Evolutionary conservation across 208 protist species (phyloP), one percentile per base, ranked within the genome.

Genomic region (Crithidia bombi): DNA sequence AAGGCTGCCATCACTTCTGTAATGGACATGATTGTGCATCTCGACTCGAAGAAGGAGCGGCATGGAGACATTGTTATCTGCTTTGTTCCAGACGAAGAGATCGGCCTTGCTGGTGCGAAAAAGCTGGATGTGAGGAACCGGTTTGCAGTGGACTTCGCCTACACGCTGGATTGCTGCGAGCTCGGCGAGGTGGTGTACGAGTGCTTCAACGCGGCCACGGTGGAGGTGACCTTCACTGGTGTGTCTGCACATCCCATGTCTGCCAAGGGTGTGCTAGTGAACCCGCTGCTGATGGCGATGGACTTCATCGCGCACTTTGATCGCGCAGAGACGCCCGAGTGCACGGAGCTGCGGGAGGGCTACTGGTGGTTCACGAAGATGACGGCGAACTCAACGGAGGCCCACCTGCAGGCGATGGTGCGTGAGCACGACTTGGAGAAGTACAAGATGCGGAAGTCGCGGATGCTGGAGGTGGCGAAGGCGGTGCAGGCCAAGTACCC

Each of bases 161-260:
- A 91, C 75, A 93, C 87, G 12, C 79, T 95, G 14, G 90, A 95
- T 70, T 95, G 87, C 73, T 95, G 90, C 63, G 84, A 90, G 67
- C 63, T 93, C 21, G 90, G 90, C 33, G 90, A 95, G 70, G 83
- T 93, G 11, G 87, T 95, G 19, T 92, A 85, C 68, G 85, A 95
- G 81, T 91, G 86, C 76, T 95, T 92, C 69, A 93, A 92, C 68
- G 90, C 86, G 5, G 90, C 86, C n/a, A 75, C 54, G 11, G 87
- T 74, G 3, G 65, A 38, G 41, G 46, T 95, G 39, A 81, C 41
- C 38, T 91, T 93, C 50, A 87, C 78, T 4, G 90, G 90, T 35
- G 87, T 93, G 33, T 79, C 90, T 2, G 86, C 87, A 7, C 90
- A 95, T 67, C 90, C 90, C 10, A 95, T 95, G 87, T 95, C 90